Evolutionary conservation across 805 yeast species (phyloP).

Genomic region (Novakomyces olei): DNA sequence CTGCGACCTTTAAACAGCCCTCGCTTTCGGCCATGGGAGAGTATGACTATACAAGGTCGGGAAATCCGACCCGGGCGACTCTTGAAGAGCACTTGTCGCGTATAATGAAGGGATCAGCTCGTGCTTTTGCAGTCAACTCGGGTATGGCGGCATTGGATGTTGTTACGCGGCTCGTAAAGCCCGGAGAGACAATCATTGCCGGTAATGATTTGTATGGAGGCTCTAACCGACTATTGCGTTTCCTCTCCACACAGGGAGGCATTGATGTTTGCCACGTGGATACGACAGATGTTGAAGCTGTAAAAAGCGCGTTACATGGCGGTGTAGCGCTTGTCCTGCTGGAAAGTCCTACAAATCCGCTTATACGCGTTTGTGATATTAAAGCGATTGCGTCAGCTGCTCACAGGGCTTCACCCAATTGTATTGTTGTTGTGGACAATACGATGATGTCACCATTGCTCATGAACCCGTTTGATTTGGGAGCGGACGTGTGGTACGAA

Average conservation of each 20-base stretch:
- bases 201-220: slow-evolving; percentile 95
- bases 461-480: slow-evolving; percentile 66
- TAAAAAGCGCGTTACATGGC: slow-evolving; percentile 31
- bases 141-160: slow-evolving; percentile 92
- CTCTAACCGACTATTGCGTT: slow-evolving; percentile 63
- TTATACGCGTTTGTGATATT: slow-evolving; percentile 69
- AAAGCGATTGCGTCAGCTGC: slow-evolving; percentile 42
- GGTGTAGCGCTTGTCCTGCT: slow-evolving; percentile 59
- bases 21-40: slow-evolving; percentile 55
- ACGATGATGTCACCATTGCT: slow-evolving; percentile 90
- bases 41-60: slow-evolving; percentile 74
- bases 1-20: slow-evolving; percentile 82
- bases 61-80: slow-evolving; percentile 76
- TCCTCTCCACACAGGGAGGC: slow-evolving; percentile 38
- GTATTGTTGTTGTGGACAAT: slow-evolving; percentile 69
- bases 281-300: slow-evolving; percentile 47
- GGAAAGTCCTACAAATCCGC: slow-evolving; percentile 86
- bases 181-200: slow-evolving; percentile 81
- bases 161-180: slow-evolving; percentile 44
- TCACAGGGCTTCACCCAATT: slow-evolving; percentile 42
- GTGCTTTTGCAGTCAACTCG: slow-evolving; percentile 61
- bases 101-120: slow-evolving; percentile 56
- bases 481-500: slow-evolving; percentile 81
- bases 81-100: slow-evolving; percentile 57
- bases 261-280: slow-evolving; percentile 55